A percentile compares a stretch with the other conserved stretches of the same genome.
Conservation (phyloP, 2,329 filamentous ascomycete genomes). For the Fusarium haematococcum region DNA sequence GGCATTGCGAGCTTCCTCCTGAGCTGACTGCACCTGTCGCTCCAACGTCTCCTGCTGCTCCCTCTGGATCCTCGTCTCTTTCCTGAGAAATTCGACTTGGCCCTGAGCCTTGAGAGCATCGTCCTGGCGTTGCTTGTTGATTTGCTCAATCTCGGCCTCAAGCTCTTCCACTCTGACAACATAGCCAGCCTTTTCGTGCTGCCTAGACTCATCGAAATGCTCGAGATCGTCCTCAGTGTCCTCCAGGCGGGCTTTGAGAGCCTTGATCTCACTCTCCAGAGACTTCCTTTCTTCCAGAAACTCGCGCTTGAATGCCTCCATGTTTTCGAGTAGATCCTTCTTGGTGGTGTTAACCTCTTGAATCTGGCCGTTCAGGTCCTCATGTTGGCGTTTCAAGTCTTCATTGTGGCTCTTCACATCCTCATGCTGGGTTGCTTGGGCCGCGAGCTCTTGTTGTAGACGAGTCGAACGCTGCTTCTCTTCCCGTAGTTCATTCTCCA, state of each 20-base stretch:
- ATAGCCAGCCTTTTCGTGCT: conserved; percentile 80
- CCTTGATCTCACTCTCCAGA: conserved; percentile 83
- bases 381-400: conserved; percentile 64
- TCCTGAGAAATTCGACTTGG: conserved; percentile 72
- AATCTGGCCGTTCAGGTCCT: conserved; percentile 74
- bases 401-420: conserved; percentile 69
- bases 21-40: conserved; percentile 65
- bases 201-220: conserved; percentile 82
- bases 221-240: conserved; percentile 95
- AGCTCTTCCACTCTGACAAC: conserved; percentile 77
- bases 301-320: conserved; percentile 90
- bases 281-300: conserved; percentile 87
- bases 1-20: conserved; percentile 65
- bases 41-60: conserved; percentile 71
- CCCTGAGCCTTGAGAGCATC: conserved; percentile 69
- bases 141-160: conserved; percentile 76
- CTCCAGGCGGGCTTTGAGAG: conserved; percentile 81
- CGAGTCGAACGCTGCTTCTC: conserved; percentile 76
- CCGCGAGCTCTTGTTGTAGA: conserved; percentile 77
- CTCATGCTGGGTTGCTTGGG: conserved; percentile 66
- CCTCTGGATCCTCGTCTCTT: conserved; percentile 69
- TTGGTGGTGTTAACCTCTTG: conserved; percentile 93
- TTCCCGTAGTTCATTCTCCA: conserved; percentile 82
- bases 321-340: conserved; percentile 91
- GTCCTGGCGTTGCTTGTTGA: conserved; percentile 68